Evolutionary conservation across 129 eudicot species (phyloP).

Genomic region (Escallonia herrerae): DNA sequence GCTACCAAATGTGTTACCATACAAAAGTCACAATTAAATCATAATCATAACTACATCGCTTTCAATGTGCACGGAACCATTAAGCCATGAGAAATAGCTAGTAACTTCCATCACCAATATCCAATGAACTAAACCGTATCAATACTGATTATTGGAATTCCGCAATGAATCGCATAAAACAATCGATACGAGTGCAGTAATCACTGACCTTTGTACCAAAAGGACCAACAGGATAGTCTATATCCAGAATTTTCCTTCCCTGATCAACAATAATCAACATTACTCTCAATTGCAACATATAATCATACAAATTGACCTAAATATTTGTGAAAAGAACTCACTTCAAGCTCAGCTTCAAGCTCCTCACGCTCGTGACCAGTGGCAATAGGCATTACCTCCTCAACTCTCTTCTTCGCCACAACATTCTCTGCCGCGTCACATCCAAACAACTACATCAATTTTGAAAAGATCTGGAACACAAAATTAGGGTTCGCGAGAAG

Average conservation of each 20-base stretch:
- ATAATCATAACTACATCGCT: not conserved
- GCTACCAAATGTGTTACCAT: too few relatives aligned
- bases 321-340: conserved; percentile 5
- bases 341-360: conserved; percentile 69
- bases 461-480: not conserved
- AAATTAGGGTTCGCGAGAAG: conserved; percentile 1
- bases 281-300: not conserved
- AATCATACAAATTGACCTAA: not conserved
- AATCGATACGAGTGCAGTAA: not conserved
- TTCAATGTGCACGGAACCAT: not conserved
- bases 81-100: not conserved
- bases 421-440: conserved; percentile 22
- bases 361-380: conserved; percentile 87
- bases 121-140: not conserved
- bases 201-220: conserved; percentile 65
- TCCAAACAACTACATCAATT: not conserved
- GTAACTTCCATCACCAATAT: not conserved
- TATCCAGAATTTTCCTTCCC: conserved; percentile 44
- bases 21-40: not conserved
- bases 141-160: not conserved
- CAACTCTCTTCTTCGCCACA: conserved; percentile 40
- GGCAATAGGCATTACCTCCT: conserved; percentile 68
- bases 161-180: not conserved
- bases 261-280: conserved; percentile 13
- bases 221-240: conserved; percentile 48